Conservation (phyloP, 1,284 basidiomycete species). For the Leccinum subrobustum region DNA sequence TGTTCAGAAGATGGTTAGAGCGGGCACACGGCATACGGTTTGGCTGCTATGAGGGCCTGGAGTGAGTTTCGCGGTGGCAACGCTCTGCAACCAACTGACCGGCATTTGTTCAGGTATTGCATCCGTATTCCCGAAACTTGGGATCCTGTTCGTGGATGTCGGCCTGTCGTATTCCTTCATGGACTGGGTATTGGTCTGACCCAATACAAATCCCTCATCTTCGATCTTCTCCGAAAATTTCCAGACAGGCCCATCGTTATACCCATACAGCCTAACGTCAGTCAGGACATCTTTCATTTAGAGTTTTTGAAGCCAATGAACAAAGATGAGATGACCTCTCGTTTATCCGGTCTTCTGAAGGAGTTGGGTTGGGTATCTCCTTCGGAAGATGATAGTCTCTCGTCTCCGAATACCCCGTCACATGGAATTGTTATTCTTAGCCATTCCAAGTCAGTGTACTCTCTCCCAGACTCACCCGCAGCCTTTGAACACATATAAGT, state of each 20-base stretch:
- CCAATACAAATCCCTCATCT: conserved; percentile 59
- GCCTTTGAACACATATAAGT: conserved; percentile 35
- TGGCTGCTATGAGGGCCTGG: conserved; percentile 54
- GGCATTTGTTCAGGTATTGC: conserved; percentile 55
- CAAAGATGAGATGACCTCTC: conserved; percentile 55
- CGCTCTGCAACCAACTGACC: background rate
- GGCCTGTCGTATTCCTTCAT: conserved; percentile 83
- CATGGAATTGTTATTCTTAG: conserved; percentile 74
- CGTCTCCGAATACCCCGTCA: conserved; percentile 1
- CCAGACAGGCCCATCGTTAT: conserved; percentile 76
- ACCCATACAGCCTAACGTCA: conserved; percentile 81
- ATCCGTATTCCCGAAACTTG: conserved; percentile 68
- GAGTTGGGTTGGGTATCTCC: conserved; percentile 63
- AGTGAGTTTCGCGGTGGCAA: conserved; percentile 45
- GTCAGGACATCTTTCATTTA: conserved; percentile 79
- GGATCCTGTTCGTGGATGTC: conserved; percentile 51
- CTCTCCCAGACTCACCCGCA: background rate
- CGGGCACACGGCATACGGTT: conserved; percentile 48
- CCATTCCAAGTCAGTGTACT: conserved; percentile 75
- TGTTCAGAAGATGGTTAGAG: conserved; percentile 46
- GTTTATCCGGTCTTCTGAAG: conserved; percentile 58
- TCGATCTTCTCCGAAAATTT: conserved; percentile 50
- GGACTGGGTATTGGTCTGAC: conserved; percentile 82
- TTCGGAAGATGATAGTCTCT: conserved; percentile 15
- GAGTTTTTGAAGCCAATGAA: conserved; percentile 70